Percentiles rank a stretch among this genome's conserved stretches.
phyloP scores from a whole-genome alignment of 2,329 filamentous ascomycete genomes.

The Chaetomiaceae sp. region DNA sequence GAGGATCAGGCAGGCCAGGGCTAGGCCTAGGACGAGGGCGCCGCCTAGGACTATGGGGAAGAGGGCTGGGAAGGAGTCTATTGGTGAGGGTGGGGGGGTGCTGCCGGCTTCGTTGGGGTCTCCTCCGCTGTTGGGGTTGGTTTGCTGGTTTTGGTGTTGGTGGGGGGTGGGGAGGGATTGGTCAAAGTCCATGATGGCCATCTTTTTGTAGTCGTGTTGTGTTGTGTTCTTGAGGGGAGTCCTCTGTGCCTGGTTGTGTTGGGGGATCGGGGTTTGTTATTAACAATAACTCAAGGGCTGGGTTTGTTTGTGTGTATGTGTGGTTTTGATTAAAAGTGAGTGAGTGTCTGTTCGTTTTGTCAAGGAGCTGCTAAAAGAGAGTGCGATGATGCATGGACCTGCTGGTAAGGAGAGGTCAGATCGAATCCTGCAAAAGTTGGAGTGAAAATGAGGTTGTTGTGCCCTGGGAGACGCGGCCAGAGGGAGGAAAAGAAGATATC shows the following conservation, averaged over 20 bases:
- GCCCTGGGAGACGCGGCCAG: neutral
- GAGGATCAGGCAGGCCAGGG: conserved; percentile 40
- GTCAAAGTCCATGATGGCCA: neutral
- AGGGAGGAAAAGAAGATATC: conserved; percentile 5
- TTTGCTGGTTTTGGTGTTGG: neutral
- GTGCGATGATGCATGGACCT: neutral
- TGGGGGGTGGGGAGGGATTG: neutral
- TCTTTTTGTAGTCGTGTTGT: neutral
- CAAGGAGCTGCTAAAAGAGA: neutral
- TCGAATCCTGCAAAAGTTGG: neutral
- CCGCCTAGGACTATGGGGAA: conserved; percentile 45
- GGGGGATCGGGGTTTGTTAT: too few species aligned
- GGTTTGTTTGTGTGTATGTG: too few species aligned
- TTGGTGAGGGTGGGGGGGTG: conserved; percentile 28
- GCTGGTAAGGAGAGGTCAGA: neutral
- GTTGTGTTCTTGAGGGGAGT: neutral
- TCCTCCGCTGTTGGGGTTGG: neutral
- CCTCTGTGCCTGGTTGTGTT: neutral
- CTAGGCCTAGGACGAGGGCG: conserved; percentile 41
- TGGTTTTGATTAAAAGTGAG: neutral
- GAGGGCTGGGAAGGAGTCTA: conserved; percentile 28
- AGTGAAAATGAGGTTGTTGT: neutral
- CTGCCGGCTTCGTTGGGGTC: neutral
- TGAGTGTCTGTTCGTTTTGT: neutral
- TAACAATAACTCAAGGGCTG: too few species aligned